These are phyloP conservation scores for Ophiostoma sp. DNA, from an alignment of 2,329 filamentous ascomycete species.

Conservation along the genomic window DNA sequence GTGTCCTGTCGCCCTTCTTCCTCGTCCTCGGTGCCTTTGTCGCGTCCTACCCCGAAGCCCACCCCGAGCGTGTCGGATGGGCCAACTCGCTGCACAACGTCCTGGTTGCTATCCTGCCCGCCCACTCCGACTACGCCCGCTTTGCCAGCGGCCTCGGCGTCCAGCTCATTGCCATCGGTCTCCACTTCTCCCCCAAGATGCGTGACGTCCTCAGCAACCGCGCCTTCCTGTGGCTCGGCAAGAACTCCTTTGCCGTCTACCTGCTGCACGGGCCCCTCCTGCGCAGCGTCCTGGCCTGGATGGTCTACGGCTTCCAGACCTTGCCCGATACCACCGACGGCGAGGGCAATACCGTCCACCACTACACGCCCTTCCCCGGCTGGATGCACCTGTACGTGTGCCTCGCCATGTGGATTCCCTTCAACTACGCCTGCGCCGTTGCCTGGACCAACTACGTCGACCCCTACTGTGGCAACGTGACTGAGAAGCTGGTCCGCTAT, in stretches of 20 bases:
- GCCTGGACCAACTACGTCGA: conserved; percentile 52
- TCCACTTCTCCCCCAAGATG: conserved; percentile 47
- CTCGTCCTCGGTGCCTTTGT: conserved; percentile 50
- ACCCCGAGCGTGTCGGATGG: conserved; percentile 50
- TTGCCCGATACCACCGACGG: conserved; percentile 36
- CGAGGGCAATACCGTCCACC: conserved; percentile 31
- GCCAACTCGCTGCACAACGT: conserved; percentile 42
- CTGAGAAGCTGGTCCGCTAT: conserved; percentile 34
- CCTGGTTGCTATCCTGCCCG: conserved; percentile 42
- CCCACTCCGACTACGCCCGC: conserved; percentile 42
- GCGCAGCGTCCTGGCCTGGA: conserved; percentile 54
- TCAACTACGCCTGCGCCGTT: conserved; percentile 43
- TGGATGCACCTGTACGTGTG: conserved; percentile 36
- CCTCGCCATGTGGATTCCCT: conserved; percentile 42
- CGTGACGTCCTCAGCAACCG: conserved; percentile 50
- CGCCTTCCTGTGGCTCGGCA: conserved; percentile 56
- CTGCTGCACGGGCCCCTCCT: conserved; percentile 58
- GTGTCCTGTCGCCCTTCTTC: conserved; percentile 44
- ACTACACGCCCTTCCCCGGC: conserved; percentile 32
- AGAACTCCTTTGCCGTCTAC: conserved; percentile 60
- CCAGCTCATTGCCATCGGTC: conserved; percentile 43
- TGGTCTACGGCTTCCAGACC: conserved; percentile 46
- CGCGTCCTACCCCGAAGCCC: conserved; percentile 55
- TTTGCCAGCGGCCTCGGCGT: conserved; percentile 38
- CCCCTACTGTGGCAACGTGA: conserved; percentile 44